phyloP scores from a whole-genome alignment of 129 eudicot species.

The Flaveria ramosissima region DNA sequence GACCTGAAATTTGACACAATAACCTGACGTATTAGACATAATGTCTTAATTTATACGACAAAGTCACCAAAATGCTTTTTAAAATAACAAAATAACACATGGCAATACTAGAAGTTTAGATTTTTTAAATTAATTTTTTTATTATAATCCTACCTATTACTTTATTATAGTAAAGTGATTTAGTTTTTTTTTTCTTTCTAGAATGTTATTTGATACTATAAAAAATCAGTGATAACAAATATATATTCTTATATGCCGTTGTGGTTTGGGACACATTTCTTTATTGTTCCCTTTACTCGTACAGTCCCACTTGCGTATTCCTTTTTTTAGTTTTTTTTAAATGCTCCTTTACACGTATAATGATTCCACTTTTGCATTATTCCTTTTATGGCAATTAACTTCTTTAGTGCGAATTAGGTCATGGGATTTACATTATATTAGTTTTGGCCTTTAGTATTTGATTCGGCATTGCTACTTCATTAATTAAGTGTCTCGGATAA shows the following conservation, averaged over 20 bases:
- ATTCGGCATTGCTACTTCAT: conserved; percentile 14
- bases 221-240: background rate
- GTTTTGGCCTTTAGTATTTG: background rate
- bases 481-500: background rate
- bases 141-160: no score
- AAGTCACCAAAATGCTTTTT: no score
- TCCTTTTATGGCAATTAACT: conserved; percentile 25
- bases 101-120: no score
- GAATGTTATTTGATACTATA: no score
- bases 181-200: no score
- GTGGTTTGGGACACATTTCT: conserved; percentile 17
- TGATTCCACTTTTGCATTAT: conserved; percentile 2
- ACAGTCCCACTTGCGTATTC: background rate
- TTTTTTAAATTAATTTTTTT: no score
- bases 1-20: no score
- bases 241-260: conserved; percentile 14
- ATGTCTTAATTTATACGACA: no score
- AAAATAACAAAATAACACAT: no score
- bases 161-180: no score
- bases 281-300: conserved; percentile 19
- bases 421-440: conserved; percentile 17
- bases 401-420: conserved; percentile 15
- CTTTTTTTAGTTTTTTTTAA: background rate
- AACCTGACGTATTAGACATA: no score
- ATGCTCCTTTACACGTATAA: conserved; percentile 7